Percentiles rank a stretch among this genome's conserved stretches.
phyloP scores from a whole-genome alignment of 2,329 filamentous ascomycete genomes.

The Blastomyces silverae region DNA sequence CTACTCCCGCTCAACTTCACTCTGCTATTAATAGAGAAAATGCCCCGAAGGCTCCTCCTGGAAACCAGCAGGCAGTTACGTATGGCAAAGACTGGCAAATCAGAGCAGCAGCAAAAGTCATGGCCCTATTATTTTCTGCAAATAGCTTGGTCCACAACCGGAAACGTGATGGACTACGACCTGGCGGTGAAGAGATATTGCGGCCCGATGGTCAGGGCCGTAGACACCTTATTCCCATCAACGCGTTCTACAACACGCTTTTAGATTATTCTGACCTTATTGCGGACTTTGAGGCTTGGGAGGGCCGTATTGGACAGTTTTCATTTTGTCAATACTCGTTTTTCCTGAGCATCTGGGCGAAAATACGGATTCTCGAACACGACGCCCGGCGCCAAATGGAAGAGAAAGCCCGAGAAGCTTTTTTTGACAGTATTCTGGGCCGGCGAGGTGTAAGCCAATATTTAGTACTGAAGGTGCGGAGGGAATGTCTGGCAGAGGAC shows the following conservation, averaged over 20 bases:
- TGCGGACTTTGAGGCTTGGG: conserved; percentile 82
- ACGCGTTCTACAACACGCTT: conserved; percentile 79
- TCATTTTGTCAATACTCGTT: conserved; percentile 91
- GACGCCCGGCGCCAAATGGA: conserved; percentile 87
- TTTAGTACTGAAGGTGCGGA: conserved; percentile 66
- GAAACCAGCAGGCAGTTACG: conserved; percentile 47
- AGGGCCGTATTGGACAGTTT: conserved; percentile 65
- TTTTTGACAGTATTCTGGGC: conserved; percentile 80
- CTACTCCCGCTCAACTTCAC: conserved; percentile 63
- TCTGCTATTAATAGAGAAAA: conserved; percentile 58
- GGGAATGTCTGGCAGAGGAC: conserved; percentile 83
- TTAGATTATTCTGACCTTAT: conserved; percentile 82
- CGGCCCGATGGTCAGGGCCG: conserved; percentile 42
- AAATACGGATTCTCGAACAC: conserved; percentile 82
- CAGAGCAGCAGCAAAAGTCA: conserved; percentile 68
- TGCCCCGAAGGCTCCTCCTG: conserved; percentile 40
- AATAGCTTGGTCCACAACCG: conserved; percentile 52
- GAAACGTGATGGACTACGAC: conserved; percentile 26
- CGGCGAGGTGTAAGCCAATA: conserved; percentile 68
- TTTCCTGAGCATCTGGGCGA: conserved; percentile 83
- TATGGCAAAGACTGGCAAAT: conserved; percentile 89
- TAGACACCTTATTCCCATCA: conserved; percentile 68
- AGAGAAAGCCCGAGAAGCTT: conserved; percentile 77
- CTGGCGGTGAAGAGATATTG: conserved; percentile 9
- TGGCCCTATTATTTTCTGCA: conserved; percentile 73